A percentile compares a stretch with the other conserved stretches of the same genome.
Evolutionary conservation across 2,329 filamentous ascomycete genomes (phyloP).

Genomic region (Stagonosporopsis tanaceti): DNA sequence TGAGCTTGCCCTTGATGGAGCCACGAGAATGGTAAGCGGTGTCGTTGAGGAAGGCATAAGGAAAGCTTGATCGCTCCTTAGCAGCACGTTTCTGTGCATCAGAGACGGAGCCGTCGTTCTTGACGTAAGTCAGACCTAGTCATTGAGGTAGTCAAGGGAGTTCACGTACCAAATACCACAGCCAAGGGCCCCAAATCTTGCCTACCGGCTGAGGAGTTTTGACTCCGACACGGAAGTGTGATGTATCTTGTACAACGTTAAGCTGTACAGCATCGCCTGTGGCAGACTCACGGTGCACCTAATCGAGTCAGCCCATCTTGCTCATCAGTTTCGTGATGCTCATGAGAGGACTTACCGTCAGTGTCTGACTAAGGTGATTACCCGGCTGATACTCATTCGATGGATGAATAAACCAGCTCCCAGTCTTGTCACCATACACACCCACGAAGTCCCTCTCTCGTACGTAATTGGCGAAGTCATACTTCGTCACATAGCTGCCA

Average conservation of each 20-base stretch:
- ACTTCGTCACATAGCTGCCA: constrained; percentile 59
- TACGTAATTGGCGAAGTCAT: constrained; percentile 52
- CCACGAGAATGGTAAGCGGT: constrained; percentile 55
- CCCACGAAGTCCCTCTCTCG: constrained; percentile 53
- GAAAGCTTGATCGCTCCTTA: constrained; percentile 52
- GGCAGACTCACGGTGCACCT: constrained; percentile 56
- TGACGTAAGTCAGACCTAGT: neutral
- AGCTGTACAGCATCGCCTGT: constrained; percentile 59
- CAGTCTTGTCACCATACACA: constrained; percentile 55
- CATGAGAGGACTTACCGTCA: constrained; percentile 38
- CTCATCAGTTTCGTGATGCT: neutral
- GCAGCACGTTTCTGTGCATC: constrained; percentile 50
- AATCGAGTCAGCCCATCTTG: neutral
- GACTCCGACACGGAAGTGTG: constrained; percentile 26
- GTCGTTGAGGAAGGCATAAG: constrained; percentile 56
- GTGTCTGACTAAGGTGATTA: constrained; percentile 58
- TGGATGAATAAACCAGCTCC: constrained; percentile 57
- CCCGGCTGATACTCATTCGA: constrained; percentile 48
- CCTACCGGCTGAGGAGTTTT: constrained; percentile 35
- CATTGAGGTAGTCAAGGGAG: neutral
- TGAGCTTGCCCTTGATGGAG: constrained; percentile 50
- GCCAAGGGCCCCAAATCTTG: constrained; percentile 38
- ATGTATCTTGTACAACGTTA: constrained; percentile 60
- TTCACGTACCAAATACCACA: constrained; percentile 33
- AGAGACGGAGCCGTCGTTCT: constrained; percentile 55